phyloP scores from a whole-genome alignment of 140 eudicot species.

The Oenanthe javanica region DNA sequence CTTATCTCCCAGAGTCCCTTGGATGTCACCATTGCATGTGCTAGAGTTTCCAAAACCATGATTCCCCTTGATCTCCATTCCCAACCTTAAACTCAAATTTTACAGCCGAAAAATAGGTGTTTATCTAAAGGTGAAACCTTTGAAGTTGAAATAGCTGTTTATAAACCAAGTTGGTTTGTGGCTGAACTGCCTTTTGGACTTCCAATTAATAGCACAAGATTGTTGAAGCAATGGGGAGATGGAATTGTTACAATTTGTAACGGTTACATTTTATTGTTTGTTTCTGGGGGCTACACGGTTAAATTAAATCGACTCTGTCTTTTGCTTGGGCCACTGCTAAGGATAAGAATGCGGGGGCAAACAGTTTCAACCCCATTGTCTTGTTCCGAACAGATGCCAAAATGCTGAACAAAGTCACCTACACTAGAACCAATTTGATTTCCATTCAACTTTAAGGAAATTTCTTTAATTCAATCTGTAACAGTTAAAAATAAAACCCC shows the following conservation, averaged over 20 bases:
- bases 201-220: background rate
- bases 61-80: constrained; percentile 13
- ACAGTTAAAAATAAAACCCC: background rate
- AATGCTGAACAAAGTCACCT: constrained; percentile 3
- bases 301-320: constrained; percentile 8
- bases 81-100: constrained; percentile 10
- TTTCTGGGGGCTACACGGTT: constrained; percentile 4
- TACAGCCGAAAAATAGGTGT: background rate
- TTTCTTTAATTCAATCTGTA: background rate
- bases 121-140: constrained; percentile 8
- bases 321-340: constrained; percentile 5
- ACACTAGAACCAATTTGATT: background rate
- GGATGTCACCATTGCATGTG: background rate
- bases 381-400: background rate
- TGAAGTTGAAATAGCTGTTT: constrained; percentile 6
- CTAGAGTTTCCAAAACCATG: background rate
- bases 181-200: background rate
- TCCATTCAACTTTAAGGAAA: background rate
- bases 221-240: background rate
- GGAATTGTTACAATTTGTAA: background rate
- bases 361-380: constrained; percentile 10
- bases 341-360: constrained; percentile 8
- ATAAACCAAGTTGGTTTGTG: background rate
- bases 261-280: constrained; percentile 11
- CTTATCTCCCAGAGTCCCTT: background rate